Evolutionary conservation across 768 basidiomycete species (phyloP).

Genomic region (Leucocoprinus leucothites): DNA sequence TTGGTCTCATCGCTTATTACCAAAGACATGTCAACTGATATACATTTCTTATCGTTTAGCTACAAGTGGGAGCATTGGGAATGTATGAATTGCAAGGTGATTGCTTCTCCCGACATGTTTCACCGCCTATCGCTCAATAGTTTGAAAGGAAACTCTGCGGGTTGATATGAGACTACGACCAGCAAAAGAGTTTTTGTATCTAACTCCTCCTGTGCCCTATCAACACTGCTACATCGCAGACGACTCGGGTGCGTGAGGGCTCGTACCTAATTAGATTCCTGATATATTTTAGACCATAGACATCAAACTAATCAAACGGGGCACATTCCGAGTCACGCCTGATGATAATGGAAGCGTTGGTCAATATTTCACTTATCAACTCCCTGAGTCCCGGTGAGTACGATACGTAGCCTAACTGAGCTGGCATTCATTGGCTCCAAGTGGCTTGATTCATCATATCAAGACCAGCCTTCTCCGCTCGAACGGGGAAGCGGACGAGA

Average conservation of each 20-base stretch:
- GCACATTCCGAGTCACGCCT: conserved; percentile 21
- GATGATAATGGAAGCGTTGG: conserved; percentile 19
- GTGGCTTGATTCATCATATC: conserved; percentile 65
- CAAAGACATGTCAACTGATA: conserved; percentile 1
- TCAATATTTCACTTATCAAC: conserved; percentile 41
- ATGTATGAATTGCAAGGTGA: conserved; percentile 60
- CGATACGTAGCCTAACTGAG: background rate
- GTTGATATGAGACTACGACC: conserved; percentile 25
- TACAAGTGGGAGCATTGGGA: conserved; percentile 75
- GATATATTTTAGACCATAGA: too few species aligned
- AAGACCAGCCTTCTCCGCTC: conserved; percentile 35
- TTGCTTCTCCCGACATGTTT: background rate
- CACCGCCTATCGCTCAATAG: background rate
- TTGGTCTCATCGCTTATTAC: conserved; percentile 24
- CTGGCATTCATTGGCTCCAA: conserved; percentile 18
- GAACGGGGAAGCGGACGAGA: conserved; percentile 47
- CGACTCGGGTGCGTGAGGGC: conserved; percentile 26
- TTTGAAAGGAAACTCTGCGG: conserved; percentile 15
- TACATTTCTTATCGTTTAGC: conserved; percentile 34
- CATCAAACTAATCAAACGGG: too few species aligned
- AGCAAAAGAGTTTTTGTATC: conserved; percentile 34
- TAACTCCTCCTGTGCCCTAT: conserved; percentile 26
- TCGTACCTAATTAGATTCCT: too few species aligned
- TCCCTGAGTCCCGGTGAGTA: conserved; percentile 46
- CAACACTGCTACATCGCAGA: conserved; percentile 27